Conservation (phyloP, 2,329 filamentous ascomycete genomes). For the Cladophialophora bantiana region DNA sequence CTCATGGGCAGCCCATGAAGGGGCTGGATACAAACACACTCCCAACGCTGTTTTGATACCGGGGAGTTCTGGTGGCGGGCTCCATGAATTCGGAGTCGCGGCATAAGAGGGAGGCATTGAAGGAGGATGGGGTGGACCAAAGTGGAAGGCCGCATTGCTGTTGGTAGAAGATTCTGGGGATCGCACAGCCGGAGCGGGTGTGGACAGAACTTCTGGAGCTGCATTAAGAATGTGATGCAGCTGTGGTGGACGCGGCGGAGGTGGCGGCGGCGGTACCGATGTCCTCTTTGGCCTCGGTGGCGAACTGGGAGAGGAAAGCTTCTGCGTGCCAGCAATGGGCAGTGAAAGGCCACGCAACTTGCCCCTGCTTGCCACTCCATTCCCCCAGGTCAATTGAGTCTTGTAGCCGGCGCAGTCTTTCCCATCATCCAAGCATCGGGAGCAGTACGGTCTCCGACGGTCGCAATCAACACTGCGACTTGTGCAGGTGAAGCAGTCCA, state of each 20-base stretch:
- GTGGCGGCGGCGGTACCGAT: conserved; percentile 19
- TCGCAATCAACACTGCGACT: conserved; percentile 87
- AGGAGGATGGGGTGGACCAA: conserved; percentile 17
- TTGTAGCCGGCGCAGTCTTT: conserved; percentile 96
- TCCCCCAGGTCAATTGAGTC: conserved; percentile 94
- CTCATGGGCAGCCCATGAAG: conserved; percentile 13
- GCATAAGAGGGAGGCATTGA: conserved; percentile 6
- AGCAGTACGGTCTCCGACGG: conserved; percentile 90
- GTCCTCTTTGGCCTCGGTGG: conserved; percentile 28
- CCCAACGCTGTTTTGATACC: conserved; percentile 20
- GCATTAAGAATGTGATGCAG: conserved; percentile 7
- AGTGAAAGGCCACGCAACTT: conserved; percentile 90
- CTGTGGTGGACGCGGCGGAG: conserved; percentile 6
- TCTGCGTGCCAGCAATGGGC: conserved; percentile 61
- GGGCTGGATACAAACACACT: conserved; percentile 11
- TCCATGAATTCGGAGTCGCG: conserved; percentile 19
- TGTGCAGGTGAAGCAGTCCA: conserved; percentile 93
- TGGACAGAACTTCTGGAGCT: not conserved
- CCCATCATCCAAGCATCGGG: conserved; percentile 88
- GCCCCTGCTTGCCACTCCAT: conserved; percentile 92
- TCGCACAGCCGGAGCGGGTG: conserved; percentile 8
- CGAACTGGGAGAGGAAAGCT: conserved; percentile 28
- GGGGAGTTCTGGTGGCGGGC: conserved; percentile 6
- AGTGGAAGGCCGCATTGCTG: conserved; percentile 9
- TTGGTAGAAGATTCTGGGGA: conserved; percentile 11